Evolutionary conservation across 768 basidiomycete genomes (phyloP).

Genomic region (Peribolospora kevripleyi): DNA sequence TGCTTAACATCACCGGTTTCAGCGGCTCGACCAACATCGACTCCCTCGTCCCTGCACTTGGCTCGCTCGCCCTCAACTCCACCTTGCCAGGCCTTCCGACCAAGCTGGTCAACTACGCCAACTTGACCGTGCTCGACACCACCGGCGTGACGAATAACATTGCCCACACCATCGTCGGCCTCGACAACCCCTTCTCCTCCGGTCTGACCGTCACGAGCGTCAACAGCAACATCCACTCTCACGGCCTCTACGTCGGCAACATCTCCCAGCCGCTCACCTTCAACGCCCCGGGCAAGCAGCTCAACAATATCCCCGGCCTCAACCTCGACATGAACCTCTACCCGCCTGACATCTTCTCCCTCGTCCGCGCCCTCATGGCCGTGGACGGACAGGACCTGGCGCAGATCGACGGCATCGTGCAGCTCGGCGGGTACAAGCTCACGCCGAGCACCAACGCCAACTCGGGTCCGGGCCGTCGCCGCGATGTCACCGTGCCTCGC

Average conservation of each 20-base stretch:
- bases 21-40: conserved; percentile 34
- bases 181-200: conserved; percentile 44
- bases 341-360: conserved; percentile 40
- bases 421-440: conserved; percentile 38
- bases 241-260: conserved; percentile 37
- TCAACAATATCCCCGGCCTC: conserved; percentile 33
- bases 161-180: conserved; percentile 16
- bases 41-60: conserved; percentile 37
- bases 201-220: conserved; percentile 35
- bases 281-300: conserved; percentile 29
- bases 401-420: conserved; percentile 42
- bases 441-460: conserved; percentile 17
- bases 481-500: too few relatives aligned
- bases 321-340: conserved; percentile 43
- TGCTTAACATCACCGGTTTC: conserved; percentile 7
- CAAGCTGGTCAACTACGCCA: conserved; percentile 32
- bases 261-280: conserved; percentile 35
- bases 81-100: conserved; percentile 37
- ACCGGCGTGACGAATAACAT: conserved; percentile 40
- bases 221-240: conserved; percentile 34
- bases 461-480: too few relatives aligned
- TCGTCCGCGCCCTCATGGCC: conserved; percentile 41
- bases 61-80: conserved; percentile 32
- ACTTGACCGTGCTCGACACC: conserved; percentile 30
- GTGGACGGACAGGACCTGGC: conserved; percentile 36